Percentiles rank a stretch among this genome's conserved stretches.
phyloP scores from a whole-genome alignment of 805 yeast species.

The Pichia scutulata region DNA sequence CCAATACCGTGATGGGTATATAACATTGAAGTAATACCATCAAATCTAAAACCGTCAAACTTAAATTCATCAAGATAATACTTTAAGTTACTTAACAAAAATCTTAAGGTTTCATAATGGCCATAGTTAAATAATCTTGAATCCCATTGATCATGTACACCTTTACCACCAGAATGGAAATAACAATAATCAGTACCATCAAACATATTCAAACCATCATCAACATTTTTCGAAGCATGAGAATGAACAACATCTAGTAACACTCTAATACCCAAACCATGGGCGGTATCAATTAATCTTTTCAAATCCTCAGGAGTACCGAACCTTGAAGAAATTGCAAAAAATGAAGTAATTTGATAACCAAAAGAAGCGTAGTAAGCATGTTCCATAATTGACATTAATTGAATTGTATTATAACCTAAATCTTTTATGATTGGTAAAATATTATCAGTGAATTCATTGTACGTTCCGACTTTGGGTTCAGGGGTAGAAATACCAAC shows the following conservation, averaged over 20 bases:
- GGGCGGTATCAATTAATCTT: conserved; percentile 87
- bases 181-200: conserved; percentile 95
- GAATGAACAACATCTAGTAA: conserved; percentile 91
- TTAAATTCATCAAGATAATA: conserved; percentile 74
- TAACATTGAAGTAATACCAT: conserved; percentile 93
- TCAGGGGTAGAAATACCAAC: conserved; percentile 92
- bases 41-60: conserved; percentile 94
- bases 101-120: conserved; percentile 82
- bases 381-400: conserved; percentile 98
- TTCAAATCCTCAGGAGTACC: conserved; percentile 95
- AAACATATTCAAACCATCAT: conserved; percentile 86
- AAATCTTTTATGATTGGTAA: conserved; percentile 78
- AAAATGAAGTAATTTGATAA: conserved; percentile 91
- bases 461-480: conserved; percentile 75
- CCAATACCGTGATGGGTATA: conserved; percentile 91
- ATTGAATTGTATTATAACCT: conserved; percentile 89
- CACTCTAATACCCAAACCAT: conserved; percentile 77
- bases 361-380: conserved; percentile 98
- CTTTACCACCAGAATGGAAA: conserved; percentile 83
- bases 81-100: conserved; percentile 75
- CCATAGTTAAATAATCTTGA: conserved; percentile 92
- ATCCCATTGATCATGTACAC: conserved; percentile 90
- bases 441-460: conserved; percentile 71
- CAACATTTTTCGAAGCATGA: conserved; percentile 90
- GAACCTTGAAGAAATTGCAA: conserved; percentile 81